phyloP scores from a whole-genome alignment of 192 early-diverging fungal genomes.

The Podila verticillata region DNA sequence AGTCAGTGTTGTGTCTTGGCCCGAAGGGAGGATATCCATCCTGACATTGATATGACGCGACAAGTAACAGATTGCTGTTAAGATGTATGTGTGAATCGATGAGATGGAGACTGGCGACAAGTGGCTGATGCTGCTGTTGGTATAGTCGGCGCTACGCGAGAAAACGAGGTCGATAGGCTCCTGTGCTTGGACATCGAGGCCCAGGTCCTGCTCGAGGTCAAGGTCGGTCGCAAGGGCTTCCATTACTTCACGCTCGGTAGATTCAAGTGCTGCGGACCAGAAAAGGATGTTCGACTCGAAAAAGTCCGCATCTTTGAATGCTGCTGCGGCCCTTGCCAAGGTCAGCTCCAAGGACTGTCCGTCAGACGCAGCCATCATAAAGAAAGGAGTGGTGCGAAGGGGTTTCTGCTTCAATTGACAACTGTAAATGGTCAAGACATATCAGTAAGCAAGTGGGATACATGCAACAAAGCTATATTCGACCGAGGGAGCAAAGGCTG shows the following conservation, averaged over 20 bases:
- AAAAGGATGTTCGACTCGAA: conserved; percentile 41
- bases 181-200: conserved; percentile 39
- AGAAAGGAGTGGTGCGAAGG: too few species aligned
- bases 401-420: too few species aligned
- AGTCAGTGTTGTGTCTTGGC: conserved; percentile 38
- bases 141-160: neutral
- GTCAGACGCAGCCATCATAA: neutral
- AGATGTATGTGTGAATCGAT: conserved; percentile 24
- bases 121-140: neutral
- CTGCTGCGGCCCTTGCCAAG: conserved; percentile 38
- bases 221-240: conserved; percentile 13
- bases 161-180: conserved; percentile 47
- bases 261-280: conserved; percentile 35
- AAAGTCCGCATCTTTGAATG: conserved; percentile 50
- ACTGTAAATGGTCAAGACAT: neutral
- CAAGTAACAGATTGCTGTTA: conserved; percentile 42
- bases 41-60: conserved; percentile 44
- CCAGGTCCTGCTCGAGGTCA: conserved; percentile 41
- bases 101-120: conserved; percentile 19
- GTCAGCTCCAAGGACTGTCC: conserved; percentile 23
- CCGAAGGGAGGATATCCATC: conserved; percentile 44
- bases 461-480: too few species aligned
- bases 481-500: too few species aligned
- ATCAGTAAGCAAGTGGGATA: too few species aligned
- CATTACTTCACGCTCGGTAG: neutral